Percentiles rank a stretch among this genome's conserved stretches.
phyloP scores from a whole-genome alignment of 2,329 filamentous ascomycete genomes.

The Cladophialophora immunda region DNA sequence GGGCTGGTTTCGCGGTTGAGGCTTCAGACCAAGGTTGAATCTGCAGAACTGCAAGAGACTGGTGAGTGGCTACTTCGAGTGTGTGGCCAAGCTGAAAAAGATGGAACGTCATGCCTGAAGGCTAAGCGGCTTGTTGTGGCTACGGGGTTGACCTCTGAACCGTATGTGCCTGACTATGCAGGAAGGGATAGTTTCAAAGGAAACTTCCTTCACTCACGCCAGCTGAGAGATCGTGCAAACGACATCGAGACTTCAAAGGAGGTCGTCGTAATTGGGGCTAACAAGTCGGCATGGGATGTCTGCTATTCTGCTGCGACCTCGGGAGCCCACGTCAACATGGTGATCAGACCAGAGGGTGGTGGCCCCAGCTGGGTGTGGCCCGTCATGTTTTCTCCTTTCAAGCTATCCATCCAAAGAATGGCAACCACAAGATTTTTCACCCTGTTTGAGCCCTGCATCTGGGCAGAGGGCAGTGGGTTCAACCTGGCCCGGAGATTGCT shows the following conservation, averaged over 20 bases:
- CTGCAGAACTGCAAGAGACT: conserved; percentile 53
- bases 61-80: conserved; percentile 49
- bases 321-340: conserved; percentile 64
- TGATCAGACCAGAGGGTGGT: conserved; percentile 66
- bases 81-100: conserved; percentile 1
- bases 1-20: conserved; percentile 59
- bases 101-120: conserved; percentile 37
- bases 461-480: conserved; percentile 63
- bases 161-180: conserved; percentile 62
- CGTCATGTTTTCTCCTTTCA: conserved; percentile 58
- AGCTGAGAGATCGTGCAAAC: conserved; percentile 56
- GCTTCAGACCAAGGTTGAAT: conserved; percentile 61
- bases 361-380: conserved; percentile 68
- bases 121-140: conserved; percentile 66
- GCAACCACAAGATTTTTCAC: conserved; percentile 72
- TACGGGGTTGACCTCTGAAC: conserved; percentile 67
- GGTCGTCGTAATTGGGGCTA: conserved; percentile 66
- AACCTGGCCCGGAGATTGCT: conserved; percentile 54
- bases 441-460: conserved; percentile 79
- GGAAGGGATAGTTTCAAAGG: conserved; percentile 61
- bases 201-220: conserved; percentile 66
- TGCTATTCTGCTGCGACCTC: conserved; percentile 65
- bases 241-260: conserved; percentile 48
- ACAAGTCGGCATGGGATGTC: conserved; percentile 71
- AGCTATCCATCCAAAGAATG: conserved; percentile 73